These are phyloP conservation scores for Penicillium sp. DNA, from an alignment of 2,329 filamentous ascomycete species.

Conservation along the genomic window DNA sequence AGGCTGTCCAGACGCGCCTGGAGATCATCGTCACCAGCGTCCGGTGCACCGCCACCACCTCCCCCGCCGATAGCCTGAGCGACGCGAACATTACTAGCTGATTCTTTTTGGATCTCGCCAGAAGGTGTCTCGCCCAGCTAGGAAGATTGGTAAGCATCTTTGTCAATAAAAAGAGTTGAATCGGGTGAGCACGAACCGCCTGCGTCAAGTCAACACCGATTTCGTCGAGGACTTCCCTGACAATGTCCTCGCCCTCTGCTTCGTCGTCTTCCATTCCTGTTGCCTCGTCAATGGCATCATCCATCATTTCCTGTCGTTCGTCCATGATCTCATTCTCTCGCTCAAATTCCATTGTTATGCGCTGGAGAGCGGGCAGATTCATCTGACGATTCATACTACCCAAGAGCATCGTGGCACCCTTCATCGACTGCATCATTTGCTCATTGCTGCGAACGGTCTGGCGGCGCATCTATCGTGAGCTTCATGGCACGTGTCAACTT, in stretches of 20 bases:
- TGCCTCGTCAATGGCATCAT: conserved; percentile 94
- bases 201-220: conserved; percentile 91
- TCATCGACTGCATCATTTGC: conserved; percentile 99
- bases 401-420: conserved; percentile 85
- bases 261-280: conserved; percentile 78
- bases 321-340: conserved; percentile 99
- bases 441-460: conserved; percentile 97
- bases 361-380: conserved; percentile 90
- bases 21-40: conserved; percentile 75
- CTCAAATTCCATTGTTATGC: conserved; percentile 99
- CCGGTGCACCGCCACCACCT: conserved; percentile 42
- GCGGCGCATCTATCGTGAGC: conserved; percentile 6
- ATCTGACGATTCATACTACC: conserved; percentile 97
- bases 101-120: conserved; percentile 70
- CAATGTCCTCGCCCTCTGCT: conserved; percentile 92
- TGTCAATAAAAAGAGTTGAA: neutral
- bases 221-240: conserved; percentile 93
- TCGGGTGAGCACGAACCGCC: conserved; percentile 56
- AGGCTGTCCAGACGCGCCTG: conserved; percentile 90
- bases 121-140: conserved; percentile 89
- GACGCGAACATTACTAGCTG: conserved; percentile 68
- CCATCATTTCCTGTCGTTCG: conserved; percentile 98
- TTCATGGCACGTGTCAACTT: neutral
- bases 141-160: conserved; percentile 17
- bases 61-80: conserved; percentile 70